A percentile compares a stretch with the other conserved stretches of the same genome.
These are phyloP conservation scores for Leccinum boreale DNA, from an alignment of 768 basidiomycete genomes.

Conservation along the genomic window DNA sequence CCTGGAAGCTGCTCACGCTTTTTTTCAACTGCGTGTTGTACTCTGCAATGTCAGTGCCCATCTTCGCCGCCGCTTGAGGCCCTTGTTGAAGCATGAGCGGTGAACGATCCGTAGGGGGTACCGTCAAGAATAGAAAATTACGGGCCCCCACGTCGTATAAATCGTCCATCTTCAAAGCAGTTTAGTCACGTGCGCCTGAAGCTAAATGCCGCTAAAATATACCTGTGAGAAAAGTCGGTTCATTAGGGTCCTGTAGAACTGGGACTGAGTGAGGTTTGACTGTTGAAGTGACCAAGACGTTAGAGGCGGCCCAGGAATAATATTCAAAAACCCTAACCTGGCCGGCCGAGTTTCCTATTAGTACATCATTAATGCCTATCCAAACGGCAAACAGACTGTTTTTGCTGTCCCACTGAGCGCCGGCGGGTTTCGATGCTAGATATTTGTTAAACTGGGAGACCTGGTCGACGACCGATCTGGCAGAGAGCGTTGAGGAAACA, in stretches of 20 bases:
- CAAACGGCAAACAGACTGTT: constrained; percentile 65
- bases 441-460: constrained; percentile 54
- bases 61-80: constrained; percentile 17
- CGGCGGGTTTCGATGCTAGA: constrained; percentile 45
- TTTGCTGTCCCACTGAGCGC: constrained; percentile 51
- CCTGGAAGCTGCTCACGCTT: constrained; percentile 39
- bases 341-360: constrained; percentile 22
- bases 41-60: constrained; percentile 38
- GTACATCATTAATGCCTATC: constrained; percentile 67
- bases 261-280: constrained; percentile 22
- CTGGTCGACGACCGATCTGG: constrained; percentile 44
- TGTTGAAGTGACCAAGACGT: neutral
- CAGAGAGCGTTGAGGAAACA: neutral
- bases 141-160: constrained; percentile 44
- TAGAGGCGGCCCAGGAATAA: neutral
- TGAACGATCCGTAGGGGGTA: constrained; percentile 56
- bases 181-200: neutral
- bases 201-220: neutral
- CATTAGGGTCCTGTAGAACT: constrained; percentile 26
- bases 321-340: constrained; percentile 15
- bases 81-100: constrained; percentile 50
- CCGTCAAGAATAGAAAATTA: constrained; percentile 63
- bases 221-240: constrained; percentile 30
- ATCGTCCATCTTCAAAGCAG: constrained; percentile 11
- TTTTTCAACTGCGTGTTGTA: constrained; percentile 43